Base-by-base conservation (phyloP, 345 rosid species). In the Hibiscus trionum region DNA sequence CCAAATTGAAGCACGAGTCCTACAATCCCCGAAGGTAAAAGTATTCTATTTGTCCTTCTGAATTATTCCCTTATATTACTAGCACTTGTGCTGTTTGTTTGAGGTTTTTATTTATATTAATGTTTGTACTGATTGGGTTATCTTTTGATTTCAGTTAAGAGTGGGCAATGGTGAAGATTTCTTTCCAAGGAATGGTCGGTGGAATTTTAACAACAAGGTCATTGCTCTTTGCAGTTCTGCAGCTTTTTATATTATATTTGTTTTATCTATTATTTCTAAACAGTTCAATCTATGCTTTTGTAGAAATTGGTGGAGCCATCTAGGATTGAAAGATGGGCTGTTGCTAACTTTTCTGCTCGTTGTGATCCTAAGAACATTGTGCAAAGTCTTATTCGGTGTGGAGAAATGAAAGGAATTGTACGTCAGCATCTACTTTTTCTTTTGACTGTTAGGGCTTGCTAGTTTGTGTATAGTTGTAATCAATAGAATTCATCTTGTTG, bases 151-250 rank as follows among this genome's bases (percentile, higher is more conserved):
- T 44, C 88, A 95, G 99, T 81, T 95, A 72, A 90, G 85, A 81
- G 84, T 84, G 27, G 99, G 99, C 26, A 90, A 90, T 3, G 97
- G 98, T 19, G 92, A 86, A 53, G 92, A 90, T 69, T 84, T 92
- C 53, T 70, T 70, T 39, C 96, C 97, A 10, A 83, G 89, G 15
- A 88, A 87, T 73, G 99, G 99, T 10, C 84, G 97, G 24, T 95
- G 99, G 99, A 95, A 92, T 80, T 90, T 95, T 42, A 92, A 90
- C 69, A 86, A 87, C 14, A 95, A 92, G 96, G 99, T 95, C 50
- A 7, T 33, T 42, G 37, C 66, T 11, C 60, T 21, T 11, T 56
- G 15, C 50, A 16, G 0, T 69, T 63, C 14, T 49, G 21, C 2
- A 42, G 11, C 35, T 61, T 46, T 69, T 27, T 5, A 29, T 11